Evolutionary conservation across 805 yeast species (phyloP).

Genomic region (Candida yuanshanica): DNA sequence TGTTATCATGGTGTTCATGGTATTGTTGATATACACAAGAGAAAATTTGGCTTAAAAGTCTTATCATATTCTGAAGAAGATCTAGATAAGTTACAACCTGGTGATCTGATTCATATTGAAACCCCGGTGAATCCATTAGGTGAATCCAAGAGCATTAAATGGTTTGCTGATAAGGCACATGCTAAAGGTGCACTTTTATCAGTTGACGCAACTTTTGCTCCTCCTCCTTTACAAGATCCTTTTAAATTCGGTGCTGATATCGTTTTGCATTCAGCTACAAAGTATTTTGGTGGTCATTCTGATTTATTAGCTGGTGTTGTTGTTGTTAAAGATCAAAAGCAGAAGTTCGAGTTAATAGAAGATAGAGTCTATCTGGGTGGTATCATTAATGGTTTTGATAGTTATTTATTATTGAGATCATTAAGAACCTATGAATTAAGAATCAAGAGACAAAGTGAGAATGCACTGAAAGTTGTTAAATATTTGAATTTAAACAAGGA

Average conservation of each 20-base stretch:
- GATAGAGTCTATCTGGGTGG: slow-evolving; percentile 78
- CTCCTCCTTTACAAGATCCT: slow-evolving; percentile 83
- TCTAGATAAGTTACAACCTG: slow-evolving; percentile 43
- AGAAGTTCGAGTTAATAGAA: slow-evolving; percentile 38
- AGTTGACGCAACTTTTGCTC: slow-evolving; percentile 89
- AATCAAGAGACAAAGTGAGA: slow-evolving; percentile 57
- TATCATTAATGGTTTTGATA: slow-evolving; percentile 71
- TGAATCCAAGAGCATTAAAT: slow-evolving; percentile 50
- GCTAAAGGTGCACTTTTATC: slow-evolving; percentile 64
- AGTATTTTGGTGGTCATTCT: slow-evolving; percentile 94
- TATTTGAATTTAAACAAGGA: slow-evolving; percentile 46
- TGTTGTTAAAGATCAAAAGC: slow-evolving; percentile 50
- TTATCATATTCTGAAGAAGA: slow-evolving; percentile 41
- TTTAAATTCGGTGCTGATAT: slow-evolving; percentile 81
- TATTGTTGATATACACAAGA: slow-evolving; percentile 53
- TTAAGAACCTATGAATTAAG: slow-evolving; percentile 76
- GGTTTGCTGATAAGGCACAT: slow-evolving; percentile 69
- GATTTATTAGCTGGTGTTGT: slow-evolving; percentile 81
- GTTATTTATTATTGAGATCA: slow-evolving; percentile 70
- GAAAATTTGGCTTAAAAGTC: slow-evolving; percentile 53
- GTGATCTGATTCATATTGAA: slow-evolving; percentile 78
- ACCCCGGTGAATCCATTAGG: slow-evolving; percentile 89
- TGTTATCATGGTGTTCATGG: slow-evolving; percentile 86
- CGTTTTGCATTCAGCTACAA: slow-evolving; percentile 90
- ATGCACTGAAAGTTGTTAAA: slow-evolving; percentile 56